Evolutionary conservation across 2,329 filamentous ascomycete genomes (phyloP).

Genomic region (Akanthomyces lecanii): DNA sequence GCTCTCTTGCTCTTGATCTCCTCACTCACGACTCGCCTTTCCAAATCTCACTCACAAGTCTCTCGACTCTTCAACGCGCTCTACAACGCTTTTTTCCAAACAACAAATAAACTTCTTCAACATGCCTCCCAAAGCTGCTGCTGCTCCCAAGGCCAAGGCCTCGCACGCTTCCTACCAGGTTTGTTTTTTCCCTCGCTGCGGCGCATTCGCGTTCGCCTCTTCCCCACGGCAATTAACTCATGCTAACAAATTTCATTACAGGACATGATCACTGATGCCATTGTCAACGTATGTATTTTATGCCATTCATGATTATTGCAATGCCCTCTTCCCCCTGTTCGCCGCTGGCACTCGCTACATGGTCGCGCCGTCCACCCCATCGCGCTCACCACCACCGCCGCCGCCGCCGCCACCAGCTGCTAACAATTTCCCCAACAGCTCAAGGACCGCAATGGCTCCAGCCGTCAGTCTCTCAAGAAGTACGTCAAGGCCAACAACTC

Average conservation of each 20-base stretch:
- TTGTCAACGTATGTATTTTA: constrained; percentile 50
- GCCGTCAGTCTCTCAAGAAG: constrained; percentile 59
- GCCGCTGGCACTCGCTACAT: constrained; percentile 16
- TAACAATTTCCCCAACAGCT: constrained; percentile 39
- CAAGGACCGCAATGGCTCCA: constrained; percentile 60
- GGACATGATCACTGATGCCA: constrained; percentile 62
- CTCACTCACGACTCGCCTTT: constrained; percentile 19
- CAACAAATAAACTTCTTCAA: constrained; percentile 26
- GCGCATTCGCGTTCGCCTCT: not conserved
- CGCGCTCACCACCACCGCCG: constrained; percentile 18
- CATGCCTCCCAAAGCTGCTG: constrained; percentile 54
- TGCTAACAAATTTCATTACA: constrained; percentile 35
- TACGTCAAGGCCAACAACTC: constrained; percentile 55
- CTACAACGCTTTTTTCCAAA: constrained; percentile 15
- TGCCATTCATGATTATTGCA: constrained; percentile 20
- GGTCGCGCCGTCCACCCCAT: not conserved
- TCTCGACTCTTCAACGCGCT: constrained; percentile 5
- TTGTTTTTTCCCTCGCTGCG: constrained; percentile 27
- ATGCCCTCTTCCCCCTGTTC: constrained; percentile 18
- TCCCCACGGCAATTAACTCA: constrained; percentile 19
- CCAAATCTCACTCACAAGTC: constrained; percentile 23
- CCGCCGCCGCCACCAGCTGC: constrained; percentile 30
- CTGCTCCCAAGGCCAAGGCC: constrained; percentile 44
- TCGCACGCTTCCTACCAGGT: constrained; percentile 58
- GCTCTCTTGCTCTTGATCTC: constrained; percentile 37